Base-by-base conservation (phyloP, 2,329 filamentous ascomycete species). In the Aspergillus intermedius region DNA sequence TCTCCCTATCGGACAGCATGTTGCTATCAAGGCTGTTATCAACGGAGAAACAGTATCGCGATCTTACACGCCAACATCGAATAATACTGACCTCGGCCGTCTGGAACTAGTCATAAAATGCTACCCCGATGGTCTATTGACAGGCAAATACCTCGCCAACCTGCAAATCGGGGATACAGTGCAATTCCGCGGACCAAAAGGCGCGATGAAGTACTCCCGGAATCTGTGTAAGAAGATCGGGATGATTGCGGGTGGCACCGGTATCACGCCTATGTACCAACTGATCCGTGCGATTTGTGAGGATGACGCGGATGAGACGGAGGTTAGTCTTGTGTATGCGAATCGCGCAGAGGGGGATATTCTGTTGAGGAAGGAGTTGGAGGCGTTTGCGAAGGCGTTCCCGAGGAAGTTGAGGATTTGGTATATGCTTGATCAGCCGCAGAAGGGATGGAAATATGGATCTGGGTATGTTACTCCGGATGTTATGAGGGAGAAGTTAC, bases 211-310 rank as follows among this genome's bases (percentile, higher is more conserved):
- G 13, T 71, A 71, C 44, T 52, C 10, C 10, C 53, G 53, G 3
- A 60, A 59, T 3, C 52, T 68, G 3, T 66, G 65, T 22, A 58
- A 56, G 17, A 57, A 60, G 21, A 61, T 71, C 15, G 67, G 66
- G 1, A 68, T 70, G 67, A 61, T 71, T 15, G 68, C 67, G 7
- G 68, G 68, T 22, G 68, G 68, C 4, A 69, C 67, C n/a, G 66
- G 65, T 0, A 69, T 64, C 35, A 70, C 79, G 1, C 78, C 79
- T 2, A 79, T 81, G 75, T 80, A 74, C 60, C 81, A 84, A 58
- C 63, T 85, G 5, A 82, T 84, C 57, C 76, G 80, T 3, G 79
- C 80, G 40, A 81, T 84, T 48, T 82, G 79, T 57, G 80, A 83
- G 57, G 77, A 84, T 47, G 69, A 75, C n/a, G 66, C 63, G 5